Base-by-base conservation (phyloP, 2,329 filamentous ascomycete genomes). In the Colletotrichum sojae region DNA sequence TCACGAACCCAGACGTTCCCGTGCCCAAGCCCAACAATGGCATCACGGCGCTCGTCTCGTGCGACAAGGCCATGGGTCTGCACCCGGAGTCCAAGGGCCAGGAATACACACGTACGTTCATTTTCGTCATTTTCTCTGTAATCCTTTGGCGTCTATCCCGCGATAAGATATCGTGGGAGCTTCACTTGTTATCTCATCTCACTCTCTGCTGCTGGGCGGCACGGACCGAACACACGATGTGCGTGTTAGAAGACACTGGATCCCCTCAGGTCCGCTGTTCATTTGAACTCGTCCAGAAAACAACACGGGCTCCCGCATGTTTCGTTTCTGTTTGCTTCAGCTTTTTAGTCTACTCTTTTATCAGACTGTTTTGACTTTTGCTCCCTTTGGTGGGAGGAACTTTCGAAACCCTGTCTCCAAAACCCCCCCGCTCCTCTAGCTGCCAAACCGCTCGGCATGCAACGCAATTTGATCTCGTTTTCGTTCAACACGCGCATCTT, bases 1-100 rank as follows among this genome's bases (percentile, higher is more conserved):
- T 86, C 75, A 76, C 71, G 36, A 73, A 72, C 36, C 76, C 79
- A 39, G 70, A 75, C 45, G 55, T 59, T 31, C 66, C 66, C 13
- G 55, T 59, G 39, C 66, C 66, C 13, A 56, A 56, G 60, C 53
- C 43, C 63, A 76, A 79, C 75, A 82, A 82, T 73, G 77, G 77
- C 61, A 72, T 81, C 58, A 75, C 76, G n/a, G 75, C 72, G 2
- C 73, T 74, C 2, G 74, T 70, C 22, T 83, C 83, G 65, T 87
- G 85, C 74, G 76, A 85, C 40, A 76, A 77, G 60, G 78, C 83
- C 0, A 79, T 77, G 45, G 86, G 85, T 78, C 80, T 88, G 61
- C 78, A 80, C 49, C 84, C 84, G 5, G 72, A 77, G 0, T 78
- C 82, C 0, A 78, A 80, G 61, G 82, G 83, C 12, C 79, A 83